phyloP scores from a whole-genome alignment of 2,329 filamentous ascomycete genomes.

The Ceratocystis papillata region DNA sequence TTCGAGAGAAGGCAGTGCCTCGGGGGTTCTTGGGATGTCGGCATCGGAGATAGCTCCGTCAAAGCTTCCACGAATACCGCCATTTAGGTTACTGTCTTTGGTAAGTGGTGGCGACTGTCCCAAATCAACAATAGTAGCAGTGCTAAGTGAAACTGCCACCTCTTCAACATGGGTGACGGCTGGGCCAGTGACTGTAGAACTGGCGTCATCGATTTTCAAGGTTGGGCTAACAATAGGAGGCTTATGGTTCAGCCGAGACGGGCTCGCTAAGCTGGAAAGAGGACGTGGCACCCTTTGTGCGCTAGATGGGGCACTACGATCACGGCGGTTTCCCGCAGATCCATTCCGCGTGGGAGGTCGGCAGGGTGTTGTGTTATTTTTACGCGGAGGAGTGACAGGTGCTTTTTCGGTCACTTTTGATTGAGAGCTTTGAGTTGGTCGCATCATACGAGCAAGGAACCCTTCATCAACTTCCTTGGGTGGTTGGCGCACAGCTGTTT shows the following conservation, averaged over 20 bases:
- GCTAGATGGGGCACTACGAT: slow-evolving; percentile 19
- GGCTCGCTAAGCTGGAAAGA: slow-evolving; percentile 18
- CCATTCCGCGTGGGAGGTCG: slow-evolving; percentile 22
- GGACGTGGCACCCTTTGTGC: slow-evolving; percentile 17
- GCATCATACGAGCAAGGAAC: slow-evolving; percentile 73
- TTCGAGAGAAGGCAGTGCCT: slow-evolving; percentile 22
- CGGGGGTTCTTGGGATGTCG: slow-evolving; percentile 20
- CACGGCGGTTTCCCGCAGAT: slow-evolving; percentile 9
- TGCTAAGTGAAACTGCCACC: neutral
- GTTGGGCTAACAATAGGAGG: slow-evolving; percentile 1
- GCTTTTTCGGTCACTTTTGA: slow-evolving; percentile 57
- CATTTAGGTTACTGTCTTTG: neutral
- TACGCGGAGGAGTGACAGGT: slow-evolving; percentile 41
- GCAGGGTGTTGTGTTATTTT: slow-evolving; percentile 26
- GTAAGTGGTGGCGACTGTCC: neutral
- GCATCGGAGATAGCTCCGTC: slow-evolving; percentile 16
- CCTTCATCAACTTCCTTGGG: slow-evolving; percentile 52
- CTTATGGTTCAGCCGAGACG: slow-evolving; percentile 6
- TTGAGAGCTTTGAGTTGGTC: slow-evolving; percentile 59
- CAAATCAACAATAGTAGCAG: neutral
- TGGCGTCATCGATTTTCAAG: neutral
- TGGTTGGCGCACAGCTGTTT: slow-evolving; percentile 39
- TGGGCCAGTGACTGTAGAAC: neutral
- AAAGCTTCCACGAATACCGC: neutral
- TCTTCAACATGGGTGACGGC: neutral